Evolutionary conservation across 169 alveolate genomes (phyloP).

Genomic region (Sarcocystis neurona): DNA sequence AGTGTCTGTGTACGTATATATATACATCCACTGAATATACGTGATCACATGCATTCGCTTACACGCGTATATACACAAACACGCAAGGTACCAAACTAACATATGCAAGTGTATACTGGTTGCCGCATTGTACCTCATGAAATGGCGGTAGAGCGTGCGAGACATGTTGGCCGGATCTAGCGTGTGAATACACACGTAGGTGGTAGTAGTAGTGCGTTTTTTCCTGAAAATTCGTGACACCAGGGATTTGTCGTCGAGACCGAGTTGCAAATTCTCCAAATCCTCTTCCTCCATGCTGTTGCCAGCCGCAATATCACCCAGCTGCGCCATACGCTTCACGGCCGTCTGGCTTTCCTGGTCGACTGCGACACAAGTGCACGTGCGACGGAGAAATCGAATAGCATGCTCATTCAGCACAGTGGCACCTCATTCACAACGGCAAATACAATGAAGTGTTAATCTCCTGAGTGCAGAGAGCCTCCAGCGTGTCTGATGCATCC

Average conservation of each 20-base stretch:
- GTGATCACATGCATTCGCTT: too few relatives aligned
- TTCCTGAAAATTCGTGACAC: neutral
- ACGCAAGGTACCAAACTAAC: too few relatives aligned
- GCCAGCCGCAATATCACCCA: slow-evolving; percentile 4
- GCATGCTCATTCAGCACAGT: too few relatives aligned
- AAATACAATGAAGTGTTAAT: too few relatives aligned
- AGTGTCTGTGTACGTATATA: too few relatives aligned
- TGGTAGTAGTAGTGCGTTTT: slow-evolving; percentile 3
- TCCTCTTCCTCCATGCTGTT: neutral
- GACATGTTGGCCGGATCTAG: slow-evolving; percentile 43
- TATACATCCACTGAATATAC: too few relatives aligned
- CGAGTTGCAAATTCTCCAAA: neutral
- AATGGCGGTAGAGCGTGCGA: slow-evolving; percentile 58
- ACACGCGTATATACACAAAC: too few relatives aligned
- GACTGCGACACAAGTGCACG: neutral
- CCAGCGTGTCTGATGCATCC: too few relatives aligned
- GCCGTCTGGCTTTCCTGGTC: neutral
- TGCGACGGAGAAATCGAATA: neutral
- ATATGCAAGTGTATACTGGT: too few relatives aligned
- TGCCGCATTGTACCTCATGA: slow-evolving; percentile 61
- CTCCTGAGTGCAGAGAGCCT: too few relatives aligned
- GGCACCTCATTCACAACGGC: too few relatives aligned
- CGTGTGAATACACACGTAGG: slow-evolving; percentile 56
- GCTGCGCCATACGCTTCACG: neutral
- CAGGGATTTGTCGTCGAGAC: neutral